phyloP scores from a whole-genome alignment of 2,329 filamentous ascomycete genomes.

The Neofusicoccum laricinum region DNA sequence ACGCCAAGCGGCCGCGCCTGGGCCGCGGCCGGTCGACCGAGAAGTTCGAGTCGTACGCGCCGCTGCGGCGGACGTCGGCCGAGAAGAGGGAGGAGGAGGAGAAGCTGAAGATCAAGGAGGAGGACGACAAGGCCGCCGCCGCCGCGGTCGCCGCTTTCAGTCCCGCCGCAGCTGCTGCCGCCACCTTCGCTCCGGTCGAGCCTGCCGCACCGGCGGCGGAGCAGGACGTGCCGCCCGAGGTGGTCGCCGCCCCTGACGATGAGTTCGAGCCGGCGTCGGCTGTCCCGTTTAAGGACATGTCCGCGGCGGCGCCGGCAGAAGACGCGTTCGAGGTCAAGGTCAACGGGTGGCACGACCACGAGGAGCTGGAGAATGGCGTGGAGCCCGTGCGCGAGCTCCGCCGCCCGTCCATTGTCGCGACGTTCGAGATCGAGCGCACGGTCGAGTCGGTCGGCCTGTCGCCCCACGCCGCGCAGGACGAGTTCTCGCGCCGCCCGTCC shows the following conservation, averaged over 20 bases:
- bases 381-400: background rate
- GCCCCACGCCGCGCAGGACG: background rate
- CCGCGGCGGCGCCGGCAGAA: background rate
- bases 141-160: background rate
- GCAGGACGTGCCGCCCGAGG: background rate
- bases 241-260: background rate
- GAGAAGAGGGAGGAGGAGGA: background rate
- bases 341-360: constrained; percentile 1
- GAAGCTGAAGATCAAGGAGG: constrained; percentile 1
- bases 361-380: background rate
- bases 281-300: background rate
- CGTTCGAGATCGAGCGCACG: background rate
- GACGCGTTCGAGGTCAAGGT: background rate
- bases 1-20: constrained; percentile 5
- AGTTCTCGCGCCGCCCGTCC: constrained; percentile 1
- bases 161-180: background rate
- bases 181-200: background rate
- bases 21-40: constrained; percentile 7
- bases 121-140: constrained; percentile 1
- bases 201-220: background rate
- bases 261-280: background rate
- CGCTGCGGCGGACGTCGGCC: background rate
- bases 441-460: background rate
- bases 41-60: constrained; percentile 9
- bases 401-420: constrained; percentile 2